Conservation (phyloP, 352 stramenopile genomes). For the Stramenopiles sp. region DNA sequence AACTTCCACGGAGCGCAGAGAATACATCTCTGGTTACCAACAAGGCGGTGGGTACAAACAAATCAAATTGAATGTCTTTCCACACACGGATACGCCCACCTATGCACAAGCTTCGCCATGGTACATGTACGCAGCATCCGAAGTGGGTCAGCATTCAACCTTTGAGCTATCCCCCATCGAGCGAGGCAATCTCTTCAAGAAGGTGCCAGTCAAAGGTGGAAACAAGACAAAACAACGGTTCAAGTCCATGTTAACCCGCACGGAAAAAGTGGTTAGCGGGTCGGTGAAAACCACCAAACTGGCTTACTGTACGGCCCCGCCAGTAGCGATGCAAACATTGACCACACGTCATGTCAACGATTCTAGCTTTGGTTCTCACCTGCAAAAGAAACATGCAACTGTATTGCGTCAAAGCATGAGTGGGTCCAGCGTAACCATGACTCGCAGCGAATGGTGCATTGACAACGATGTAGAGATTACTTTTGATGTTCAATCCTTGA, state of each 20-base stretch:
- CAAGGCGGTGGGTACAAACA: background rate
- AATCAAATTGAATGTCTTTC: background rate
- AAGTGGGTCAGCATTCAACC: background rate
- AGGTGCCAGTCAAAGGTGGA: background rate
- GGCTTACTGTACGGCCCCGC: background rate
- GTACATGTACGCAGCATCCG: background rate
- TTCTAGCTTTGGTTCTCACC: background rate
- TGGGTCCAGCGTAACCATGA: background rate
- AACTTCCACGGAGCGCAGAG: background rate
- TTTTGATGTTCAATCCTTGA: background rate
- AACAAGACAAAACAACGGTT: background rate
- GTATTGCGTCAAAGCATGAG: background rate
- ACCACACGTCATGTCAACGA: background rate
- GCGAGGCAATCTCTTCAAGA: background rate
- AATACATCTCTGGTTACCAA: background rate
- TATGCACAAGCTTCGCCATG: background rate
- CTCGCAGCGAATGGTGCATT: background rate
- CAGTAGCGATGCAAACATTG: background rate
- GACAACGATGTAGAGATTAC: background rate
- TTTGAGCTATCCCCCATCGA: background rate
- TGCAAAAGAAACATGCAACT: background rate
- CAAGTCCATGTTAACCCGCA: background rate
- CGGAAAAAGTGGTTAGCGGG: background rate
- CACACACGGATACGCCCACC: background rate
- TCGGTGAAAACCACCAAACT: background rate